Conservation (phyloP, 306 rosid species). For the Malus asiatica region DNA sequence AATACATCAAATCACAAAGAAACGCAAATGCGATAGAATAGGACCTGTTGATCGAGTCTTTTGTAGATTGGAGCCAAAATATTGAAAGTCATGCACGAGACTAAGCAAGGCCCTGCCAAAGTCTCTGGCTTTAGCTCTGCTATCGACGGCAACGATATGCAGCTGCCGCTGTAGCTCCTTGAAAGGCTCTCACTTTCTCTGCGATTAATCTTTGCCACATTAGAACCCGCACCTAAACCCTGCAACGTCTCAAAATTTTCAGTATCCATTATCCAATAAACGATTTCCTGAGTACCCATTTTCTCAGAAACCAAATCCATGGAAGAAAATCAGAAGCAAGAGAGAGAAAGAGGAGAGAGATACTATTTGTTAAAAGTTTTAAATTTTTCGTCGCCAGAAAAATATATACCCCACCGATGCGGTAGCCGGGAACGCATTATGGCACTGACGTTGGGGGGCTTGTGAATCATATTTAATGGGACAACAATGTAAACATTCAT, state of each 20-base stretch:
- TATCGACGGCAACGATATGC: conserved; percentile 22
- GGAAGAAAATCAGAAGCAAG: not conserved
- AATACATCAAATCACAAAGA: not conserved
- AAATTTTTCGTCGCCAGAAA: no score
- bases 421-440: no score
- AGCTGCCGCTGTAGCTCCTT: conserved; percentile 15
- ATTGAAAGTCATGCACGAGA: conserved; percentile 82
- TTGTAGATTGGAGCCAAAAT: conserved; percentile 82
- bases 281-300: not conserved
- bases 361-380: no score
- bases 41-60: conserved; percentile 76
- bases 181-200: conserved; percentile 33
- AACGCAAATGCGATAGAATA: not conserved
- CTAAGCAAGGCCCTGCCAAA: conserved; percentile 17
- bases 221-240: not conserved
- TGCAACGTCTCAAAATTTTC: not conserved
- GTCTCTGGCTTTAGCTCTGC: conserved; percentile 26
- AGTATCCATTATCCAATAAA: not conserved
- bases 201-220: not conserved
- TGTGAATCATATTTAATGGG: no score
- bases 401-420: no score
- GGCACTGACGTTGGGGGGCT: no score
- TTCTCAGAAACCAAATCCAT: not conserved
- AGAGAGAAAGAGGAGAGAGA: not conserved
- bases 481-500: no score